Percentiles rank a stretch among this genome's conserved stretches.
Conservation (phyloP, 225 moss, liverwort and hornwort genomes). For the Anthoceros angustus region DNA sequence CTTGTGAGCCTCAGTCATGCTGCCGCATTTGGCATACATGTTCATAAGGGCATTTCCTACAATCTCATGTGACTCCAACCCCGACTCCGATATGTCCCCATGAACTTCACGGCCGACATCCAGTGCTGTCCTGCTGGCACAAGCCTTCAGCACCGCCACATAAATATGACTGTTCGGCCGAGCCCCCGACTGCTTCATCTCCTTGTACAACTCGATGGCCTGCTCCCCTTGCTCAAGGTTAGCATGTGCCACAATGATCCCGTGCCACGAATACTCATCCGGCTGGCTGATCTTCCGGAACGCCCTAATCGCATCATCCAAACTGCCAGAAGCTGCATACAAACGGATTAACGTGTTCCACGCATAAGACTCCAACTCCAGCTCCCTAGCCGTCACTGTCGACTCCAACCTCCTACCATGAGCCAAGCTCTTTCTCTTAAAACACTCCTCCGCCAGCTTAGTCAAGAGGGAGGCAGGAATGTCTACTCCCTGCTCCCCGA, state of each 20-base stretch:
- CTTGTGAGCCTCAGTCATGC: not conserved
- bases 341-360: not conserved
- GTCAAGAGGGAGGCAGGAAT: not conserved
- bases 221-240: not conserved
- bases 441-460: not conserved
- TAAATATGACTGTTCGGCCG: not conserved
- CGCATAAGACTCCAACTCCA: not conserved
- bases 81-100: not conserved
- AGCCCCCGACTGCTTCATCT: not conserved
- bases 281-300: not conserved
- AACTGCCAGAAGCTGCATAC: not conserved
- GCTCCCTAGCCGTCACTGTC: not conserved
- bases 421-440: not conserved
- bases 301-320: not conserved
- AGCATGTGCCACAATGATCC: not conserved
- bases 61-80: not conserved
- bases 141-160: not conserved
- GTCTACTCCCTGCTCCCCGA: not conserved
- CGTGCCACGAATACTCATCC: not conserved
- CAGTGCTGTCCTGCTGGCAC: not conserved
- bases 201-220: not conserved
- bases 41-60: not conserved
- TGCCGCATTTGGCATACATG: slow-evolving; percentile 1
- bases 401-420: not conserved
- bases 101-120: not conserved